Evolutionary conservation across 2,329 filamentous ascomycete species (phyloP).

Genomic region (Mariannaea sp.): DNA sequence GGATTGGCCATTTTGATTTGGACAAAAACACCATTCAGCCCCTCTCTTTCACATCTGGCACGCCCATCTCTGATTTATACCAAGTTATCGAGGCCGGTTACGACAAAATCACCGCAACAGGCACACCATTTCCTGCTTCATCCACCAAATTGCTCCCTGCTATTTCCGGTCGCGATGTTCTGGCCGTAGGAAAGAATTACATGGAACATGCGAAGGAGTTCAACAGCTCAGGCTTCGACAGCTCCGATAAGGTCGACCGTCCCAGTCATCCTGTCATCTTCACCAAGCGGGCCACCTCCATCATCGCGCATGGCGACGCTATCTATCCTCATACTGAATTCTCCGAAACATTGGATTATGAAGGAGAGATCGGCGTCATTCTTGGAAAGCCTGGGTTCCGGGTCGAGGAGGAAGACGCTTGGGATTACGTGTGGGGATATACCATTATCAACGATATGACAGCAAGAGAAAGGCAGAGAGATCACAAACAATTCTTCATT

Average conservation of each 20-base stretch:
- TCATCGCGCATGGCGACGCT: conserved; percentile 53
- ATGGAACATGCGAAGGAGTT: conserved; percentile 62
- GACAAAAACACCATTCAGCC: conserved; percentile 42
- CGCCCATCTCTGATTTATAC: conserved; percentile 52
- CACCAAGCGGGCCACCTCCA: conserved; percentile 58
- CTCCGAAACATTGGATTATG: conserved; percentile 57
- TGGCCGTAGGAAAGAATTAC: conserved; percentile 63
- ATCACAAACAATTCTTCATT: conserved; percentile 65
- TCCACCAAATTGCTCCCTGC: conserved; percentile 51
- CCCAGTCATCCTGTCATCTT: conserved; percentile 61
- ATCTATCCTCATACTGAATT: conserved; percentile 54
- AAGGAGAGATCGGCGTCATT: conserved; percentile 61
- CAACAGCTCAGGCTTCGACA: conserved; percentile 58
- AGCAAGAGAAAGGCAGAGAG: conserved; percentile 55
- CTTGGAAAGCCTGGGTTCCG: conserved; percentile 54
- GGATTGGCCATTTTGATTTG: conserved; percentile 23
- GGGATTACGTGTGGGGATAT: conserved; percentile 59
- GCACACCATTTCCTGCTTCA: conserved; percentile 32
- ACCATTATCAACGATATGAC: conserved; percentile 61
- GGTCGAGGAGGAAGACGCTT: conserved; percentile 50
- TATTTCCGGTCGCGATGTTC: conserved; percentile 54
- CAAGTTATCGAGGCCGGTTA: conserved; percentile 56
- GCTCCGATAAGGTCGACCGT: conserved; percentile 56
- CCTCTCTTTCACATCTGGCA: conserved; percentile 52
- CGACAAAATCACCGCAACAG: conserved; percentile 42